Evolutionary conservation across 352 stramenopile species (phyloP).

Genomic region (Pythium biforme): DNA sequence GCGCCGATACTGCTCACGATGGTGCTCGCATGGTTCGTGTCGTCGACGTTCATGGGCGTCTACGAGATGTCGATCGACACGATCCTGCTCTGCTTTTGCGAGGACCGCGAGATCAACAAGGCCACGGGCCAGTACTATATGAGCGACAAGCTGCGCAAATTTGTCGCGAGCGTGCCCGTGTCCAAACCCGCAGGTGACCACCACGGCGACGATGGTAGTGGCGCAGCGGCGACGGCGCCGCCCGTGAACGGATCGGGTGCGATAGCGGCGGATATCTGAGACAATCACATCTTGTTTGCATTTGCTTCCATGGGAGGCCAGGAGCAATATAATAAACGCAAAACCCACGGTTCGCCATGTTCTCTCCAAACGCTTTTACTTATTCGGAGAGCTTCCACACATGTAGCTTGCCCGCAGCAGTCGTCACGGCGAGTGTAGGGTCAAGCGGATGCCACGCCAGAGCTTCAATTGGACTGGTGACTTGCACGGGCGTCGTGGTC

Average conservation of each 20-base stretch:
- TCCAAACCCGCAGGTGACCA: constrained; percentile 19
- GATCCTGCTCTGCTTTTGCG: constrained; percentile 95
- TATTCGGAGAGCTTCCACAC: constrained; percentile 9
- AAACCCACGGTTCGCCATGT: too few species aligned
- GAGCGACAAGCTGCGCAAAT: constrained; percentile 80
- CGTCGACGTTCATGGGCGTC: constrained; percentile 90
- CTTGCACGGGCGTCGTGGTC: not conserved
- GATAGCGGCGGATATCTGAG: constrained; percentile 11
- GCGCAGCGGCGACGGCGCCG: not conserved
- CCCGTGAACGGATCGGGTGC: not conserved
- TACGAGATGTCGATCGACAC: constrained; percentile 95
- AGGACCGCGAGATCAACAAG: constrained; percentile 84
- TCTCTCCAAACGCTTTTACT: not conserved
- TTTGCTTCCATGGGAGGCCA: too few species aligned
- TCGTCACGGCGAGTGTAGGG: constrained; percentile 1
- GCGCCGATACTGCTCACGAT: constrained; percentile 87
- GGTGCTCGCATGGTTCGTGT: constrained; percentile 89
- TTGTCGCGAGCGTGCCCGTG: constrained; percentile 62
- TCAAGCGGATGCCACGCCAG: constrained; percentile 9
- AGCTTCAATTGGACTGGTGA: not conserved
- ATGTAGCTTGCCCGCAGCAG: not conserved
- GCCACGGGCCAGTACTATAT: constrained; percentile 77
- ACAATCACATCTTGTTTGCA: too few species aligned
- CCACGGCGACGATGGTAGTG: constrained; percentile 1
- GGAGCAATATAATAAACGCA: too few species aligned